These are phyloP conservation scores for Coprinellus micaceus DNA, from an alignment of 768 basidiomycete genomes.

Conservation along the genomic window DNA sequence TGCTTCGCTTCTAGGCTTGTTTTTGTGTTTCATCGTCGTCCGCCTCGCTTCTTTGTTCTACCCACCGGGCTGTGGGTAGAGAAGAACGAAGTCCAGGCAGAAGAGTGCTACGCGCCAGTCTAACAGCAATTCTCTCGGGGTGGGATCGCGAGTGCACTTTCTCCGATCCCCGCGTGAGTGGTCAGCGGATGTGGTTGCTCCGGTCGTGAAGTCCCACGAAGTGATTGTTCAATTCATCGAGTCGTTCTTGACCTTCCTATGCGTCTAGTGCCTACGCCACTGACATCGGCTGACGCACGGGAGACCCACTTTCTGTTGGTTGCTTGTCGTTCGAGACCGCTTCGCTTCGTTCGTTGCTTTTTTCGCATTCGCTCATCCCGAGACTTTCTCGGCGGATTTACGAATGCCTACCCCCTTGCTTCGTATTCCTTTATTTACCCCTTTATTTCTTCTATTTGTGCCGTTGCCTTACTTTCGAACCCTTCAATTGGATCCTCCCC, in stretches of 20 bases:
- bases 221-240: not conserved
- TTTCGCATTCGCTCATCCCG: not conserved
- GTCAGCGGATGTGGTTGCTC: not conserved
- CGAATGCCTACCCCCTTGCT: not conserved
- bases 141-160: not conserved
- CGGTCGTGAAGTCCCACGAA: not conserved
- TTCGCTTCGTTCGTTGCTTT: too few relatives aligned
- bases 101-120: not conserved
- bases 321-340: too few relatives aligned
- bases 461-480: too few relatives aligned
- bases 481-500: too few relatives aligned
- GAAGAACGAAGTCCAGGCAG: not conserved
- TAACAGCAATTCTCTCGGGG: too few relatives aligned
- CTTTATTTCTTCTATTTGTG: not conserved
- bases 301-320: too few relatives aligned
- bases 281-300: too few relatives aligned
- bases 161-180: not conserved
- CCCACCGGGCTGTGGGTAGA: not conserved
- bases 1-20: slow-evolving; percentile 9
- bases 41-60: slow-evolving; percentile 8
- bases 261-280: too few relatives aligned
- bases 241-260: too few relatives aligned
- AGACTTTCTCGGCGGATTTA: not conserved
- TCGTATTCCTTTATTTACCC: not conserved
- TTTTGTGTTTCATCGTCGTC: slow-evolving; percentile 5